Base-by-base conservation (phyloP, 2,329 filamentous ascomycete species). In the Penicillium brevicompactum region DNA sequence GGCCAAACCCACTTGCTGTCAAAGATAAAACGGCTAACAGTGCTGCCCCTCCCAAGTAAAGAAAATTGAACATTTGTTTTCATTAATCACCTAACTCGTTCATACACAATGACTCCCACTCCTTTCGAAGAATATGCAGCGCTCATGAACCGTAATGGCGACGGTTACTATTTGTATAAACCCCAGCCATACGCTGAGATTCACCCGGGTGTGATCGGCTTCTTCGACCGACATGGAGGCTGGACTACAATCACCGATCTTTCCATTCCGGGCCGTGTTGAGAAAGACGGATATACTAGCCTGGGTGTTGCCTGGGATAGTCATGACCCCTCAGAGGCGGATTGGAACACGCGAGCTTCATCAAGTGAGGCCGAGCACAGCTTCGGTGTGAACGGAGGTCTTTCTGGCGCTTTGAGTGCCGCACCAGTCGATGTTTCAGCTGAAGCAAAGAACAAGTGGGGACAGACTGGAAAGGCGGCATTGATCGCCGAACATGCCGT, bases 201-300 rank as follows among this genome's bases (percentile, higher is more conserved):
- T 11, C 57, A 59, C 49, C 57, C 57, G 1, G 55, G 57, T 38
- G 45, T 46, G 6, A 34, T 59, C 22, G 57, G 55, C 6, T 55
- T 38, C 24, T 59, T 59, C 13, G 51, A 57, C 27, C 30, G 40
- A 6, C 16, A 53, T 9, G 55, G 57, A 44, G 14, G 8, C 1
- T 59, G 51, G 51, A 48, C 34, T 11, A 21, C 38, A 6, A 57
- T 59, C 37, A 59, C 57, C 22, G 57, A 59, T 31, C 34, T 59
- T 4, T 59, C 55, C 4, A 34, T 46, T 21, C 42, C 46, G 5
- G 57, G 57, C 2, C 48, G 38, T 9, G 32, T 51, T 4, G 54
- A 59, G 18, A 47, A 52, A 13, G 46, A 57, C 8, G 57, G 57
- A 13, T 59, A 40, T 43, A 55, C 40, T 1, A 30, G 24, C 4